A percentile compares a stretch with the other conserved stretches of the same genome.
Evolutionary conservation across 805 yeast genomes (phyloP).

Genomic region (Starmerella etchellsii): DNA sequence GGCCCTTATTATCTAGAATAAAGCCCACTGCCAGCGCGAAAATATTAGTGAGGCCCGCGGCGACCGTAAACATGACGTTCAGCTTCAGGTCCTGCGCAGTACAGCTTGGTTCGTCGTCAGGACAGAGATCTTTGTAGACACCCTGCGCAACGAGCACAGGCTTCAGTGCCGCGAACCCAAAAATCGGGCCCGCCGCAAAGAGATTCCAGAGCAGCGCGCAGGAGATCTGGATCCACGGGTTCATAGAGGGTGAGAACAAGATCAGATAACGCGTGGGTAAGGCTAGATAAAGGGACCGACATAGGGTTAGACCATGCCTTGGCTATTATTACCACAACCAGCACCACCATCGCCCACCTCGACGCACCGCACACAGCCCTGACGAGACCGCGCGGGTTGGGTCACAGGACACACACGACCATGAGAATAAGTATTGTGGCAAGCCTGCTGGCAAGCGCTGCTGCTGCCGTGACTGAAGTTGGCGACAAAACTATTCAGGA

Average conservation of each 20-base stretch:
- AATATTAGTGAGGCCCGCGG: conserved; percentile 77
- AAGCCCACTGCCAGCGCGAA: conserved; percentile 74
- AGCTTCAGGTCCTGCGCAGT: conserved; percentile 68
- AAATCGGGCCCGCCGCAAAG: conserved; percentile 82
- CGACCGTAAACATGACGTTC: conserved; percentile 70
- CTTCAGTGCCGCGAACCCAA: conserved; percentile 92
- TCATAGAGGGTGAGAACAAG: not conserved
- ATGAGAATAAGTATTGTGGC: conserved; percentile 42
- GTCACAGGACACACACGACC: no score
- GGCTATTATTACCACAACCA: no score
- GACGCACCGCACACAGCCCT: not conserved
- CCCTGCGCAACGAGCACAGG: conserved; percentile 69
- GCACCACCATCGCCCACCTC: no score
- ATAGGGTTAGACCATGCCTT: no score
- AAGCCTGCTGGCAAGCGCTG: conserved; percentile 83
- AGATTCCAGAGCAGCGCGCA: conserved; percentile 83
- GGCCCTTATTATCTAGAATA: conserved; percentile 67
- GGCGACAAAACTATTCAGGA: conserved; percentile 47
- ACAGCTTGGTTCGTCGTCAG: conserved; percentile 32
- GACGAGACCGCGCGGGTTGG: no score
- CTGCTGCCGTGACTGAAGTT: conserved; percentile 30
- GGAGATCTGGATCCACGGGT: conserved; percentile 34
- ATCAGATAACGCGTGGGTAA: no score
- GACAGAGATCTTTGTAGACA: conserved; percentile 54
- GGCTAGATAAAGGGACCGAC: no score